Base-by-base conservation (phyloP, 106 monocot genomes). In the Dioscorea dumetorum region DNA sequence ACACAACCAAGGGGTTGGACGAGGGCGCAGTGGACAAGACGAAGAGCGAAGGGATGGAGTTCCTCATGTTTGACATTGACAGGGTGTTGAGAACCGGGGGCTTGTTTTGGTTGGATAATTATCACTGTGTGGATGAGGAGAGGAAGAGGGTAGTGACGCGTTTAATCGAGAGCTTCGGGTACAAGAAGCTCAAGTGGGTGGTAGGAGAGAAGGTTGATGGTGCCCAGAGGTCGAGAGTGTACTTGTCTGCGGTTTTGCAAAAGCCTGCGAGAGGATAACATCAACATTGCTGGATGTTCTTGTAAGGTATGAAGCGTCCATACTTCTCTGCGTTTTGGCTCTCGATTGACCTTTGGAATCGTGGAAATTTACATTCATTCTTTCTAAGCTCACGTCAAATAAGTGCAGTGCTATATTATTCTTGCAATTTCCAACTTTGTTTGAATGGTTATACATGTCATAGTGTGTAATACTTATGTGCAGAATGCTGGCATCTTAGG, bases 141-240 rank as follows among this genome's bases (percentile, higher is more conserved):
- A 76, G 70, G 69, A 92, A 82, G 73, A 70, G 65, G 66, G 57
- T 64, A 24, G 66, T 99, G 54, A 87, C 84, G 2, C 78, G 67
- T 62, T 72, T 99, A 12, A 81, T 99, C 23, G 92, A 92, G 67
- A 86, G 70, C 58, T 90, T 92, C 48, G 87, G 81, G 62, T 99
- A 84, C 69, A 99, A 92, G 85, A 99, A 99, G 78, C 83, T 99
- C 20, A 99, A 99, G 61, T 99, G 97, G 97, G 87, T 90, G 35
- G 84, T 92, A 24, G 92, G 92, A 8, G 97, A 99, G 77, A 89
- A 84, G 74, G 62, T 57, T 5, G 77, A 82, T 24, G 76, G 66
- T 13, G 41, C 60, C 6, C 82, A 73, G 69, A 83, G 85, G 74
- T 53, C 73, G 14, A 78, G 65, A 58, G 59, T 85, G 4, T 77